phyloP scores from a whole-genome alignment of 495 filamentous ascomycete species.

The Wilcoxina mikolae region DNA sequence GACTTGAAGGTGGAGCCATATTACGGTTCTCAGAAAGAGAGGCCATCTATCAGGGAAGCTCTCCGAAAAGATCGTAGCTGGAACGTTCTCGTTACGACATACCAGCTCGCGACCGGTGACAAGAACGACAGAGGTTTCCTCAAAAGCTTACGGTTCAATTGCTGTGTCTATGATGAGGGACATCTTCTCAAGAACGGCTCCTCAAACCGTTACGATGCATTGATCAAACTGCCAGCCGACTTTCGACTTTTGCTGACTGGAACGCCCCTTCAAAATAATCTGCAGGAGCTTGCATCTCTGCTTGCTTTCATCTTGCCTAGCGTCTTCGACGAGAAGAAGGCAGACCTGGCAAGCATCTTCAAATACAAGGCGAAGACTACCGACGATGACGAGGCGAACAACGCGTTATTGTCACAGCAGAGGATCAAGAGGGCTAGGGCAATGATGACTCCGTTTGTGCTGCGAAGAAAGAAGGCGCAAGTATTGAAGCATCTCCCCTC shows the following conservation, averaged over 20 bases:
- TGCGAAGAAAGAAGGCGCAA: constrained; percentile 85
- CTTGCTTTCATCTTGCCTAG: constrained; percentile 81
- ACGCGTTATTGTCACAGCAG: constrained; percentile 66
- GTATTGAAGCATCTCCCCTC: constrained; percentile 74
- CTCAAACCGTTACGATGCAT: constrained; percentile 61
- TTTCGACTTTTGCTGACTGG: constrained; percentile 83
- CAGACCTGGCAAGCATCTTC: constrained; percentile 69
- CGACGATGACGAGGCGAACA: constrained; percentile 48
- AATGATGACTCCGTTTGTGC: constrained; percentile 87
- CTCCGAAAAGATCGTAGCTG: constrained; percentile 49
- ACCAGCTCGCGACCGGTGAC: constrained; percentile 53
- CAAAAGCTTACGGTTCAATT: constrained; percentile 43
- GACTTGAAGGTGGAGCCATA: constrained; percentile 61
- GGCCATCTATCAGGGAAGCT: constrained; percentile 47
- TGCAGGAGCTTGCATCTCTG: constrained; percentile 76
- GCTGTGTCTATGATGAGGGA: constrained; percentile 79
- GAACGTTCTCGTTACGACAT: constrained; percentile 85
- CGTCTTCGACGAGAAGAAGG: constrained; percentile 57
- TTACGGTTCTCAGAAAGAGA: constrained; percentile 51
- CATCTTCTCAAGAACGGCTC: constrained; percentile 78
- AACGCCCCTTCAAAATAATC: constrained; percentile 89
- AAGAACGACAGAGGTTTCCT: constrained; percentile 56
- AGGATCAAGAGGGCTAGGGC: constrained; percentile 72
- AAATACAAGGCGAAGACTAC: constrained; percentile 75
- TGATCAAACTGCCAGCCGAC: constrained; percentile 59